Evolutionary conservation across 164 flowering plant genomes (phyloP), one percentile per base, ranked within the genome.

Genomic region (Saururus chinensis): DNA sequence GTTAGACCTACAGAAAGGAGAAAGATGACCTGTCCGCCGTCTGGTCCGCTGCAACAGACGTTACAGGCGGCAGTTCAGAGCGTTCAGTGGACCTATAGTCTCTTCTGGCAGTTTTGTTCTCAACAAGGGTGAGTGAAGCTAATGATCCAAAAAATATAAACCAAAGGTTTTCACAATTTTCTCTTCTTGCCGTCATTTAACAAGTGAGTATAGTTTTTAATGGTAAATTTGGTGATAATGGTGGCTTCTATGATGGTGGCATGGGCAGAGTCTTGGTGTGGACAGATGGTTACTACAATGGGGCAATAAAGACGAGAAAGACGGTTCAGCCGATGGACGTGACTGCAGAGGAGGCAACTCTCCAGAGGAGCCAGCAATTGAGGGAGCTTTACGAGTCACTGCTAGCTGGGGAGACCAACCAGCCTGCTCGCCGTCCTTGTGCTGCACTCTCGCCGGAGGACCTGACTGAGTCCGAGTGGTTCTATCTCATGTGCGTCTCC

Each of bases 241-340:
- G 59, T 53, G 20, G 4, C 5, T 24, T 7, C 51, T 17, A 21
- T 53, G 42, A 16, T 57, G 41, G 16, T 30, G 53, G 19, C 66
- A 19, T 41, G 45, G 20, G 9, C 60, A 87, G 98, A 78, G 71
- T 79, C 12, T 68, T 93, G 56, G 75, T 85, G 17, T 93, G 99
- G 99, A 76, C 82, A 63, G 97, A 93, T 65, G 99, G 97, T 56
- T 88, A 88, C 61, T 93, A 90, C 82, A 90, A 93, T 74, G 97
- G 99, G 20, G 87, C 96, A 25, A 93, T 93, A 63, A 90, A 93
- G 70, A 93, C 99, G 1, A 80, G 99, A 66, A 93, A 93, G 68
- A 93, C 97, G 16, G 89, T 90, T 54, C 96, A 90, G 51, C 87
- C 97, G 16, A 82, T 82, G 84, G 97, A 90, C 68, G 98, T 82